A percentile compares a stretch with the other conserved stretches of the same genome.
These are phyloP conservation scores for Aspergillus sp. DNA, from an alignment of 2,329 filamentous ascomycete species.

Conservation along the genomic window DNA sequence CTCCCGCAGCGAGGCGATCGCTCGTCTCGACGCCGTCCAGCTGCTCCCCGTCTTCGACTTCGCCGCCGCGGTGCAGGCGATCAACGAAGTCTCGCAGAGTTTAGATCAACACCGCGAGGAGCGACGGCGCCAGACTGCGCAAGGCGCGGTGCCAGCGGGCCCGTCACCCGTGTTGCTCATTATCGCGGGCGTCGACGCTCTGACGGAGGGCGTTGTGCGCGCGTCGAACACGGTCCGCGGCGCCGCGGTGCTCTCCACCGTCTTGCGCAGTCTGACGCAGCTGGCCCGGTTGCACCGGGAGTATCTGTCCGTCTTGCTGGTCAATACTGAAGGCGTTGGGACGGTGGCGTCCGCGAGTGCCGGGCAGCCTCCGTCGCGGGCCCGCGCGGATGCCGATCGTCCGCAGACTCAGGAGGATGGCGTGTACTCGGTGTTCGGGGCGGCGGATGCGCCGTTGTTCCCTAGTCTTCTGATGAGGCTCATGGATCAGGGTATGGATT, in stretches of 20 bases:
- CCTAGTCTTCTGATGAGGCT: slow-evolving; percentile 34
- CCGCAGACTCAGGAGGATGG: slow-evolving; percentile 13
- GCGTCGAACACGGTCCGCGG: slow-evolving; percentile 36
- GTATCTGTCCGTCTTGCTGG: slow-evolving; percentile 33
- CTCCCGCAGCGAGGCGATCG: slow-evolving; percentile 29
- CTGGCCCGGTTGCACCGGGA: slow-evolving; percentile 29
- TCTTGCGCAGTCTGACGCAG: slow-evolving; percentile 33
- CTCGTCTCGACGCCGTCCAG: slow-evolving; percentile 31
- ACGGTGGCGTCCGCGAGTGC: slow-evolving; percentile 2
- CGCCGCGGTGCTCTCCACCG: slow-evolving; percentile 30
- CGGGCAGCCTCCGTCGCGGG: not conserved
- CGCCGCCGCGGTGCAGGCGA: slow-evolving; percentile 27
- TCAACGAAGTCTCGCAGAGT: slow-evolving; percentile 28
- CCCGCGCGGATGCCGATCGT: not conserved
- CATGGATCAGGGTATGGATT: slow-evolving; percentile 40
- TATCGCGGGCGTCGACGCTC: slow-evolving; percentile 37
- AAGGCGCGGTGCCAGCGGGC: not conserved
- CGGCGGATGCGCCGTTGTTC: slow-evolving; percentile 18
- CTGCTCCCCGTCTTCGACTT: slow-evolving; percentile 34
- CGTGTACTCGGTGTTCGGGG: slow-evolving; percentile 28
- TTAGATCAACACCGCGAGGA: slow-evolving; percentile 14
- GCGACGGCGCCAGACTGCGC: not conserved
- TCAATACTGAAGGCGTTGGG: slow-evolving; percentile 36
- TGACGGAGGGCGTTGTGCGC: slow-evolving; percentile 37
- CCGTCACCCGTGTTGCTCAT: slow-evolving; percentile 23